Base-by-base conservation (phyloP, 2,329 filamentous ascomycete species). In the Penicillium rolfsii region DNA sequence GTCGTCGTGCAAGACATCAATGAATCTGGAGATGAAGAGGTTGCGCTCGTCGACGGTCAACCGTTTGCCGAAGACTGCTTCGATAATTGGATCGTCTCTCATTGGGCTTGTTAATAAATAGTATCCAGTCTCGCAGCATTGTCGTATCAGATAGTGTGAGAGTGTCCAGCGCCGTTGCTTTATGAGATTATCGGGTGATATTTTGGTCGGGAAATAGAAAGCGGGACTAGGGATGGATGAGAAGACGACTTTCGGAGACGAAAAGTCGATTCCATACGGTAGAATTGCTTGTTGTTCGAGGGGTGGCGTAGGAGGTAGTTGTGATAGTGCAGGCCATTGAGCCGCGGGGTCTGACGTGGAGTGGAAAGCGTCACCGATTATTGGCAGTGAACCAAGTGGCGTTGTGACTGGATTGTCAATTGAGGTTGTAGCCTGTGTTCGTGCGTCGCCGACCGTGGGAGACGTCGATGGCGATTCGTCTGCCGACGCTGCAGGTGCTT, bases 91-190 rank as follows among this genome's bases (percentile, higher is more conserved):
- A 30, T 58, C 30, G 33, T 67, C 38, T 65, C 67, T 65, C n/a
- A 54, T 3, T 11, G 62, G 49, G 11, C 62, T 54, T 22, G 60
- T 43, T n/a, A 71, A 62, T 41, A 71, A 45, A 22, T 54, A 59
- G 49, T 71, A 71, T 45, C 67, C 69, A 22, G 52, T 60, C 7
- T 63, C 58, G 54, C 59, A 70, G 54, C 69, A 71, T 61, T 67
- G 53, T 40, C 60, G 62, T 22, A 71, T 67, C 33, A 71, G 59
- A 38, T 48, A 62, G n/a, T 70, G 69, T 14, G 67, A 63, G 24
- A 71, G 35, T 24, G 43, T 61, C 64, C 65, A 64, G 19, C 50
- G 54, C 26, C 46, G 59, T 49, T 62, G 58, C 38, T 61, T 52
- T 19, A 45, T 41, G 48, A 59, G 33, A 56, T 26, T 58, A 9